These are phyloP conservation scores for Candida smagusa DNA, from an alignment of 1,139 yeast genomes.

Conservation along the genomic window DNA sequence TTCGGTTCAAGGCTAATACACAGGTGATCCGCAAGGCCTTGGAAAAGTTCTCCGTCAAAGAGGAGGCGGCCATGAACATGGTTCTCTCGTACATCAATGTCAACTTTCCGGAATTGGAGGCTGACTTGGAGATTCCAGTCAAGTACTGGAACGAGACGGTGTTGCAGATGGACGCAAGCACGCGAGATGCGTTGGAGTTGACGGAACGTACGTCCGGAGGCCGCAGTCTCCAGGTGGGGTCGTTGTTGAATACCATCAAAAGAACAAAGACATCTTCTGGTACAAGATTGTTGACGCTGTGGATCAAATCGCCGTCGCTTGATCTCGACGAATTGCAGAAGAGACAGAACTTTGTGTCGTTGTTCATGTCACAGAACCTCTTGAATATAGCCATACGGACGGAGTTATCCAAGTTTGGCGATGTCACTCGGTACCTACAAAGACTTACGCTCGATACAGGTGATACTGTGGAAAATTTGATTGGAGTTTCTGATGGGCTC, in stretches of 20 bases:
- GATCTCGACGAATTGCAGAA: conserved; percentile 50
- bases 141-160: conserved; percentile 43
- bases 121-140: conserved; percentile 35
- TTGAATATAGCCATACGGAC: conserved; percentile 29
- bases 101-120: conserved; percentile 40
- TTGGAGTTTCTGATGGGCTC: conserved; percentile 33
- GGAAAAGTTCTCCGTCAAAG: conserved; percentile 48
- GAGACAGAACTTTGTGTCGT: conserved; percentile 62
- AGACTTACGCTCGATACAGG: conserved; percentile 36
- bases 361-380: conserved; percentile 42
- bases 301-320: conserved; percentile 82
- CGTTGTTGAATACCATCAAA: conserved; percentile 63
- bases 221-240: conserved; percentile 59
- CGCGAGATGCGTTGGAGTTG: conserved; percentile 79
- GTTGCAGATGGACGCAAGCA: conserved; percentile 79
- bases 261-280: conserved; percentile 83
- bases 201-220: conserved; percentile 51
- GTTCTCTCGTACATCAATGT: conserved; percentile 37
- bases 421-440: conserved; percentile 38
- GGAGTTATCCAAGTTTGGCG: conserved; percentile 30
- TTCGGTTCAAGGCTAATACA: conserved; percentile 41
- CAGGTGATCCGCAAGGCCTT: conserved; percentile 55
- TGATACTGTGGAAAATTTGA: conserved; percentile 29
- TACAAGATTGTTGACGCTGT: conserved; percentile 66
- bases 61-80: conserved; percentile 45